Conservation (phyloP, 176 grass and related monocot genomes). For the Triticum turgidum region DNA sequence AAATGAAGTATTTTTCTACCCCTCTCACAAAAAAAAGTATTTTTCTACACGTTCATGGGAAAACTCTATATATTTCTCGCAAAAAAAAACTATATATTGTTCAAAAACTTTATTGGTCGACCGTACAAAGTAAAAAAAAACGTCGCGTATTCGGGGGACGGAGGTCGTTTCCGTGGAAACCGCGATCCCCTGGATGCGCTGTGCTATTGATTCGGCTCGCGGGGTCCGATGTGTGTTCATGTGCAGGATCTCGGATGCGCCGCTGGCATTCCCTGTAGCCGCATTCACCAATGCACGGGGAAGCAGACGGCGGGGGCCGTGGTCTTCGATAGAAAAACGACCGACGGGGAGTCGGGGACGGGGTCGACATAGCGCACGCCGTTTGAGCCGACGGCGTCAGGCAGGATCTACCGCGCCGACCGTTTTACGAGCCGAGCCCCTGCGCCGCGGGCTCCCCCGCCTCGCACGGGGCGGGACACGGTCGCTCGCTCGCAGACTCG, state of each 20-base stretch:
- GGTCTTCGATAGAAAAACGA: neutral
- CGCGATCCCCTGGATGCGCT: too few species aligned
- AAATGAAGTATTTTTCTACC: too few species aligned
- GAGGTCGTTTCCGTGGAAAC: neutral
- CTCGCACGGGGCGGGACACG: neutral
- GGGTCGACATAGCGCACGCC: neutral
- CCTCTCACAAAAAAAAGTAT: too few species aligned
- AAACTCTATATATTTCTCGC: too few species aligned
- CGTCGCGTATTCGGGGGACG: neutral
- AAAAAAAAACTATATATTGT: too few species aligned
- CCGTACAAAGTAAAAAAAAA: neutral
- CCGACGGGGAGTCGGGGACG: neutral
- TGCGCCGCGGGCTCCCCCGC: neutral
- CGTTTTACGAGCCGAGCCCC: neutral
- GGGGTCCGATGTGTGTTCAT: too few species aligned
- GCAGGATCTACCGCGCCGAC: neutral
- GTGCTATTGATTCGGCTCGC: too few species aligned
- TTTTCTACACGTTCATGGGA: too few species aligned
- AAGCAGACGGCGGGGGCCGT: too few species aligned
- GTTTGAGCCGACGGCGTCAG: neutral
- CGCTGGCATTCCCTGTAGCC: too few species aligned
- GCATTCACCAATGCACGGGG: too few species aligned
- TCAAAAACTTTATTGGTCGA: neutral
- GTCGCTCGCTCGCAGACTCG: neutral
- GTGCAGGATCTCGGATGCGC: too few species aligned